Evolutionary conservation across 768 basidiomycete species (phyloP), one percentile per base, ranked within the genome.

Genomic region (Mycena galericulata): DNA sequence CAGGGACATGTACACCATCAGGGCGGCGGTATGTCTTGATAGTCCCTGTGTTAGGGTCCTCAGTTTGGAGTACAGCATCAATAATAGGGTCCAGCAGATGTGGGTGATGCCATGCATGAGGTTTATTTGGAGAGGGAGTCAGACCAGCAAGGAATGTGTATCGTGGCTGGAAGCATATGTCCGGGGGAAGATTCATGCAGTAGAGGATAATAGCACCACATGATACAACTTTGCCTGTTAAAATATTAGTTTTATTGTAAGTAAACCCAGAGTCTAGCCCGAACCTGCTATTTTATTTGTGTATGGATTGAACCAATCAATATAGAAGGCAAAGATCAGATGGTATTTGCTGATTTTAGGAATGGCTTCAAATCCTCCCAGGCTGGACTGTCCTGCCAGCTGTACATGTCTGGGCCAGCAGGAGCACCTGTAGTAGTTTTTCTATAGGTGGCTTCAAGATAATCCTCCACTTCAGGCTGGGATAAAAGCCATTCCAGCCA

Each of bases 301-400:
- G 43, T 67, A 78, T 1, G 77, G 79, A 73, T 82, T 82, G 58
- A 80, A 81, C 79, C 79, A 81, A 61, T 82, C 79, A 58, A 80
- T 68, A 66, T 76, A 81, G 10, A 80, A 29, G 9, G 73, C 72
- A 73, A 79, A 81, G 0, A 73, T 62, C 3, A 78, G 66, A 66
- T 72, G 55, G 38, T 74, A 70, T 22, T 56, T 64, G 12, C 69
- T 57, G 10, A 47, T 50, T 9, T 50, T 9, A 43, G 26, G 2
- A 76, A 32, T n/a, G 46, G 30, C 4, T 56, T 4, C 75, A 62
- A 38, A 15, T 22, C 49, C 15, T 18, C 24, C 62, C 62, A 64
- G 15, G 64, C 64, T 47, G 61, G 67, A 41, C 69, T 73, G 18
- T 73, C 69, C 10, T 68, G 60, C 22, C 67, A 4, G 46, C 63